Conservation (phyloP, 495 filamentous ascomycete genomes). For the Neurospora intermedia region DNA sequence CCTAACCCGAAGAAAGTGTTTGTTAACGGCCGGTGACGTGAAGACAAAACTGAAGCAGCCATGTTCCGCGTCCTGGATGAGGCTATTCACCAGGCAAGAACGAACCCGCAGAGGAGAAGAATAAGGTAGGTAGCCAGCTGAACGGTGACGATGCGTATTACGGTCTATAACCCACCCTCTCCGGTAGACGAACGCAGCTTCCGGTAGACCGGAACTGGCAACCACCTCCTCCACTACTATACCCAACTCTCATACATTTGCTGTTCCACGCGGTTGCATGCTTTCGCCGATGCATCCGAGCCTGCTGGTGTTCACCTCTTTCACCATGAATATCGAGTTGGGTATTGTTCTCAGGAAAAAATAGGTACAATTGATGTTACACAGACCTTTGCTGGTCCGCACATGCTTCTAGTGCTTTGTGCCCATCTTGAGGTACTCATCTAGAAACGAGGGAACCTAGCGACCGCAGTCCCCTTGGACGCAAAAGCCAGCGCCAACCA, state of each 20-base stretch:
- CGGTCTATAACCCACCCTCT: no score
- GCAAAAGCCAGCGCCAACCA: constrained; percentile 32
- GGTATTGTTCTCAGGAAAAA: neutral
- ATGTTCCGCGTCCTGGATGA: neutral
- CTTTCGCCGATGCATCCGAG: neutral
- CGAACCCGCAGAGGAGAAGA: neutral
- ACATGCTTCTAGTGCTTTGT: no score
- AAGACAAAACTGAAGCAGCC: neutral
- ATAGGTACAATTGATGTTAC: neutral
- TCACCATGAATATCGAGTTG: neutral
- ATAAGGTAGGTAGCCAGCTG: neutral
- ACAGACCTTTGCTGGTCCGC: neutral
- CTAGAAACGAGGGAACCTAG: neutral
- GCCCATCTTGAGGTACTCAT: no score
- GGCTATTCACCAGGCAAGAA: neutral
- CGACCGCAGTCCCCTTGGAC: neutral
- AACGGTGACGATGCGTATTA: neutral
- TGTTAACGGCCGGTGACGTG: neutral
- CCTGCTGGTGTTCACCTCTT: neutral
- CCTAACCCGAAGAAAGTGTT: neutral
- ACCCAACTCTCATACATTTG: neutral
- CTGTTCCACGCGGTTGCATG: neutral
- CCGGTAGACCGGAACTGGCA: neutral
- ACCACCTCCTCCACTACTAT: neutral
- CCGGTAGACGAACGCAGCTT: neutral